phyloP scores from a whole-genome alignment of 768 basidiomycete species.

The Lactarius indigo region DNA sequence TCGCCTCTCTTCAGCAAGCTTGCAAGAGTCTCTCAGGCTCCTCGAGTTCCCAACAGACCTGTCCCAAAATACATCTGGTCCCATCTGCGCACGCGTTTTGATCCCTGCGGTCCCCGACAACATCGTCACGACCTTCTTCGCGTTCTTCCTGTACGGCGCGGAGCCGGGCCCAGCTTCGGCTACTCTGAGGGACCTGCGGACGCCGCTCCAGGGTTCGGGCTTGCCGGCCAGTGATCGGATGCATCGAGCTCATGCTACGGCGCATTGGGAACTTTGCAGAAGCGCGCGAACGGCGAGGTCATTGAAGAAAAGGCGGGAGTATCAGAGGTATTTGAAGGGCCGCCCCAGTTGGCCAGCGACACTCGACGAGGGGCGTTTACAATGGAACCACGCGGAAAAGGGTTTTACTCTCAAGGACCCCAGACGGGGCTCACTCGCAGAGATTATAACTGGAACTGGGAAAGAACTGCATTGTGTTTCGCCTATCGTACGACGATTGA shows the following conservation, averaged over 20 bases:
- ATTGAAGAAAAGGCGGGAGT: neutral
- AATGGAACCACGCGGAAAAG: neutral
- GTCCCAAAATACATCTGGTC: conserved; percentile 44
- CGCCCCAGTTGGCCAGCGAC: neutral
- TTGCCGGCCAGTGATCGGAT: conserved; percentile 44
- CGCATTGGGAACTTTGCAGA: neutral
- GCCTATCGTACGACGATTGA: neutral
- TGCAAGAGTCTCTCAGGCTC: conserved; percentile 59
- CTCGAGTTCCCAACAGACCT: conserved; percentile 62
- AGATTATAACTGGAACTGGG: neutral
- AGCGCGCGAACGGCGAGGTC: neutral
- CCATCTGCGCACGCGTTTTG: conserved; percentile 57
- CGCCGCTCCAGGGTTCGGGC: conserved; percentile 49
- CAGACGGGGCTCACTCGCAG: neutral
- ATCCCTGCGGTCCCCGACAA: conserved; percentile 51
- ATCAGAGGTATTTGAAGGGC: neutral
- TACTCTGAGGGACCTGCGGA: conserved; percentile 48
- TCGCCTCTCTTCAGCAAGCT: conserved; percentile 59
- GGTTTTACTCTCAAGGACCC: neutral
- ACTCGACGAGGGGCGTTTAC: neutral
- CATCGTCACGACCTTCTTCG: conserved; percentile 39
- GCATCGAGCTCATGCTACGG: neutral
- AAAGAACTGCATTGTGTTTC: neutral
- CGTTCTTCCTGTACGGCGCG: conserved; percentile 37
- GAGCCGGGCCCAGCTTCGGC: conserved; percentile 41